Conservation (phyloP, 805 yeast genomes). For the Komagataella populi region DNA sequence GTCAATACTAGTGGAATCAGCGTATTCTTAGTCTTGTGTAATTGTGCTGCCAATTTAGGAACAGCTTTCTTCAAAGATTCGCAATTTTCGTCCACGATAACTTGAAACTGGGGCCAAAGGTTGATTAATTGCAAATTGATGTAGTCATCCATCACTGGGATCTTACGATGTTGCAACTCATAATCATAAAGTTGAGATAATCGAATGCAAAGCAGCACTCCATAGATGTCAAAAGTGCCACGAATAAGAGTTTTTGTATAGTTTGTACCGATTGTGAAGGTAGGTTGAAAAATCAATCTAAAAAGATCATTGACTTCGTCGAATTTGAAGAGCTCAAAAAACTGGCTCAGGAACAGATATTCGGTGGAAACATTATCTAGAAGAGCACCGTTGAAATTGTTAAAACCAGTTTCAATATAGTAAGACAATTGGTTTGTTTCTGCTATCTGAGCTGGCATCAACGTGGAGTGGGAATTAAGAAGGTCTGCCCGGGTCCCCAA, state of each 20-base stretch:
- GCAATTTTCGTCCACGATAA: slow-evolving; percentile 64
- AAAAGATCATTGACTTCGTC: slow-evolving; percentile 31
- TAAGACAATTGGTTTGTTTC: slow-evolving; percentile 55
- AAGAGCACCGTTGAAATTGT: slow-evolving; percentile 60
- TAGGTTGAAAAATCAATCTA: slow-evolving; percentile 36
- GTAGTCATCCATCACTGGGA: slow-evolving; percentile 62
- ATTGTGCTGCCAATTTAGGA: slow-evolving; percentile 23
- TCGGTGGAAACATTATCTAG: slow-evolving; percentile 71
- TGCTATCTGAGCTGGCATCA: slow-evolving; percentile 74
- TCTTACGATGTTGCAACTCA: slow-evolving; percentile 52
- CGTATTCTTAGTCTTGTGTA: slow-evolving; percentile 14
- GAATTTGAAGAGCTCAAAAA: slow-evolving; percentile 40
- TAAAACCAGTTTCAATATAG: slow-evolving; percentile 62
- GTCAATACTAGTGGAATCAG: slow-evolving; percentile 51
- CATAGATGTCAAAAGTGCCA: slow-evolving; percentile 58
- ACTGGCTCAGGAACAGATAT: slow-evolving; percentile 57
- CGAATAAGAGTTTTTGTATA: slow-evolving; percentile 27
- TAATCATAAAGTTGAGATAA: slow-evolving; percentile 51
- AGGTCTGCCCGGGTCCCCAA: slow-evolving; percentile 50
- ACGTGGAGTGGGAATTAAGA: slow-evolving; percentile 41
- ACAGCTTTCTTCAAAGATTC: slow-evolving; percentile 46
- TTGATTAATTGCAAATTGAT: slow-evolving; percentile 48
- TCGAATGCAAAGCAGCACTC: slow-evolving; percentile 63
- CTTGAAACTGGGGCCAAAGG: slow-evolving; percentile 82
- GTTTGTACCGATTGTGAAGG: slow-evolving; percentile 33